These are phyloP conservation scores for Aspergillus sp. DNA, from an alignment of 2,329 filamentous ascomycete genomes.

Conservation along the genomic window DNA sequence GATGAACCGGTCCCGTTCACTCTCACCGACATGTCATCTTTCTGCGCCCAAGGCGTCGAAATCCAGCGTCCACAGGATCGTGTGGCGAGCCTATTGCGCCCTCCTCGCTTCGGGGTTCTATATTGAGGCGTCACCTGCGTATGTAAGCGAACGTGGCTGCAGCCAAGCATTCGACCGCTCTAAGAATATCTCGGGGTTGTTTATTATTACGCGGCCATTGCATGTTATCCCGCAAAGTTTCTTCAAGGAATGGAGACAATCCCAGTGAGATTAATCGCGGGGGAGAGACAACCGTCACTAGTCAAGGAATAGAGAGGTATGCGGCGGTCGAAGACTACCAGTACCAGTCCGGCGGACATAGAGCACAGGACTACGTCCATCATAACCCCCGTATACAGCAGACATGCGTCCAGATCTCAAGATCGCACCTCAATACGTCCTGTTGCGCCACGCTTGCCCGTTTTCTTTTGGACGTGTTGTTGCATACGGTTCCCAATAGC, in stretches of 20 bases:
- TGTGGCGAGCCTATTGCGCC: conserved; percentile 15
- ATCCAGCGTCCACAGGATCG: background rate
- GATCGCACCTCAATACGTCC: background rate
- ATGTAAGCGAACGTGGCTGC: conserved; percentile 1
- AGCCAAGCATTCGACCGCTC: background rate
- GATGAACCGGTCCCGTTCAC: background rate
- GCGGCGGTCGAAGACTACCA: too few species aligned
- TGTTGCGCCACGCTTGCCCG: conserved; percentile 1
- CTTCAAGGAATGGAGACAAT: too few species aligned
- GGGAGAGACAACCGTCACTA: too few species aligned
- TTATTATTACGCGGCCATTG: too few species aligned
- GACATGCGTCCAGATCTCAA: background rate
- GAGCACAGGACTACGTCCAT: background rate
- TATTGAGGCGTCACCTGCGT: background rate
- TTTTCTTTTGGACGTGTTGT: too few species aligned
- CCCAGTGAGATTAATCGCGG: too few species aligned
- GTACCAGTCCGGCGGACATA: background rate
- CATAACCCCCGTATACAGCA: background rate
- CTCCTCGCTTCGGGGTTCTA: conserved; percentile 6
- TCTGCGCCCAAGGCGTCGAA: too few species aligned
- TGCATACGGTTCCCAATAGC: background rate
- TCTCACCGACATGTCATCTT: conserved; percentile 1
- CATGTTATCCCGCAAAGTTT: too few species aligned
- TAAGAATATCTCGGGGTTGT: background rate
- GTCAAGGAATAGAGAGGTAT: background rate